Base-by-base conservation (phyloP, 1,284 basidiomycete species). In the Ustilago loliicola region DNA sequence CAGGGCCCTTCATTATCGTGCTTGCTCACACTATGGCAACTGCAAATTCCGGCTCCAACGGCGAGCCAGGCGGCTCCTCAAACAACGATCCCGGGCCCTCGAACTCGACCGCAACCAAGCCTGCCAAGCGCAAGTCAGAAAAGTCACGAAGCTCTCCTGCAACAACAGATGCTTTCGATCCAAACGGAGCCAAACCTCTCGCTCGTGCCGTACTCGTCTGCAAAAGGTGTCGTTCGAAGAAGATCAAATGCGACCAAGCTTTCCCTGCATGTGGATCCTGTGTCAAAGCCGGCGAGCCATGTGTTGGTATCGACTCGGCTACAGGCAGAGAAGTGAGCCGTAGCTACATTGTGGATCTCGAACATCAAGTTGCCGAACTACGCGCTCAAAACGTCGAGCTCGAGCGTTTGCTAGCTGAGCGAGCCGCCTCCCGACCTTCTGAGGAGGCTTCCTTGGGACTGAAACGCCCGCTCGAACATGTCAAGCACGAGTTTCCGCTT, bases 171-270 rank as follows among this genome's bases (percentile, higher is more conserved):
- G 27, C 51, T 27, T 2, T 32, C 32, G 61, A 68, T 42, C 5
- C 51, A 15, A 69, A 60, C 19, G 75, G 71, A 21, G 32, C 36
- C 21, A 78, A 75, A 51, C 76, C 76, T 19, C 68, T 78, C 8
- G 72, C 72, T 10, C 58, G 76, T 6, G 72, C 76, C 4, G 72
- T 78, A 17, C 63, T 78, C 9, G 76, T 78, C 40, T 78, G 76
- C 64, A 74, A 74, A 45, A 56, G 76, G 30, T 78, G 76, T 42
- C 67, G 76, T 2, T 74, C 76, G 51, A 78, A 78, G 34, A 78
- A 78, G 68, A 78, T 75, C 72, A 78, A 78, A 38, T 78, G 76
- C 36, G 76, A 78, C 48, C 76, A 74, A 34, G 76, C 67, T 19
- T 78, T 78, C 32, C 76, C 76, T 21, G 72, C 76, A 15, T 78